Evolutionary conservation across 768 basidiomycete species (phyloP), one percentile per base, ranked within the genome.

Genomic region (Podaxis sp.): DNA sequence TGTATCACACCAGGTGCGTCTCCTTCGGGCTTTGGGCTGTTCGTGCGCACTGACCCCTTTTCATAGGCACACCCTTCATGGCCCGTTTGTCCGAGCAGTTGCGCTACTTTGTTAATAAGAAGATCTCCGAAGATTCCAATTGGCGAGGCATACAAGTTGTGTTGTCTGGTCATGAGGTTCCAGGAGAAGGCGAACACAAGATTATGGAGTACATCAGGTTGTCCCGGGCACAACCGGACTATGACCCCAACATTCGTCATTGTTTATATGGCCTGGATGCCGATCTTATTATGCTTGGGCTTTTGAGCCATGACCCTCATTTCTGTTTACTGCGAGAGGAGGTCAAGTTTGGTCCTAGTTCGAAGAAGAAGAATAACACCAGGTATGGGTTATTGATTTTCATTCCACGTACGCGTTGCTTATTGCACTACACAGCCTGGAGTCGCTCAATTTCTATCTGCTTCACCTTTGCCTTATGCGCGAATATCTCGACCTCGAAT

Each of bases 131-230:
- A 73, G 97, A 99, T 75, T 86, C 97, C 2, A 89, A 95, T 73
- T 99, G 97, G 97, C 81, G 93, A 63, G 84, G 89, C 60, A 87
- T 99, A 46, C 82, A 95, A 70, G 95, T 99, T 22, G 92, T 99
- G 41, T 81, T 99, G 40, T 96, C 94, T 30, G 97, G 97, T 11
- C 95, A 99, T 74, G 96, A 99, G 69, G 96, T 98, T 2, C 97
- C 97, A 0, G 97, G 97, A 67, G 97, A 99, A 76, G 97, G 97
- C 64, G 97, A 99, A 73, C 97, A 99, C 85, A 99, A 99, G 82
- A 96, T 99, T 68, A 98, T 99, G 92, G 97, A 98, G 74, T 99
- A 96, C 76, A 99, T 99, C 73, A 90, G 97, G 41, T 77, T 95
- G 64, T 89, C 91, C 57, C 91, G 96, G 68, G 96, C 97, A 33